Evolutionary conservation across 225 moss, liverwort and hornwort species (phyloP).

Genomic region (Straminergon stramineum): DNA sequence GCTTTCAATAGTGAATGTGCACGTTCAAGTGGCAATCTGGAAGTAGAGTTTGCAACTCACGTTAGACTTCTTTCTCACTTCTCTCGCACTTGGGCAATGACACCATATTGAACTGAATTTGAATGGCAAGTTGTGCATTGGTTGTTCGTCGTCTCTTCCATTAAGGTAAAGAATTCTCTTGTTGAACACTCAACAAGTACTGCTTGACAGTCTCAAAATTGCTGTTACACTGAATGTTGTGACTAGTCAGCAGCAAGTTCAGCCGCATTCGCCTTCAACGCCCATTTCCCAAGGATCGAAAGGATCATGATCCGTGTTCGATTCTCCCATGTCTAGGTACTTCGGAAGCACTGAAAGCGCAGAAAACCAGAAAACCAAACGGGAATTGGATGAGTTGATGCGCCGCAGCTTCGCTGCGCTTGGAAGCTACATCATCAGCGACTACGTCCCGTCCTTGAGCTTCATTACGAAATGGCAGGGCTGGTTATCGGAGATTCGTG

Average conservation of each 20-base stretch:
- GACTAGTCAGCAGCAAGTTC: neutral
- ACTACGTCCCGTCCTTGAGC: constrained; percentile 18
- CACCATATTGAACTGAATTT: neutral
- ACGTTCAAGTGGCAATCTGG: neutral
- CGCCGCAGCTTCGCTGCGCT: neutral
- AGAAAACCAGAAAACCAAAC: neutral
- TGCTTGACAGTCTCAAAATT: neutral
- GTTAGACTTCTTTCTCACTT: neutral
- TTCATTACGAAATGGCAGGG: constrained; percentile 19
- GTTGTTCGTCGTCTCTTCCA: neutral
- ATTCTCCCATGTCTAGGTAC: neutral
- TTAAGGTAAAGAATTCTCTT: neutral
- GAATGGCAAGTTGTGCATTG: neutral
- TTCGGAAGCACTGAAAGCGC: neutral
- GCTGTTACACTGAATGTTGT: neutral
- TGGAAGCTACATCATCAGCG: constrained; percentile 5
- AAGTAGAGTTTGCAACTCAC: neutral
- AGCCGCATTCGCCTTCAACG: neutral
- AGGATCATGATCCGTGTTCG: neutral
- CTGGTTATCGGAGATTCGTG: constrained; percentile 11
- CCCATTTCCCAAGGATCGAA: neutral
- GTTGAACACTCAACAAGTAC: neutral
- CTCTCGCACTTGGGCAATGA: neutral
- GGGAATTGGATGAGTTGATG: constrained; percentile 3
- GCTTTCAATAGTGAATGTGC: neutral